These are phyloP conservation scores for Acacia confusa DNA, from an alignment of 306 rosid species.

Conservation along the genomic window DNA sequence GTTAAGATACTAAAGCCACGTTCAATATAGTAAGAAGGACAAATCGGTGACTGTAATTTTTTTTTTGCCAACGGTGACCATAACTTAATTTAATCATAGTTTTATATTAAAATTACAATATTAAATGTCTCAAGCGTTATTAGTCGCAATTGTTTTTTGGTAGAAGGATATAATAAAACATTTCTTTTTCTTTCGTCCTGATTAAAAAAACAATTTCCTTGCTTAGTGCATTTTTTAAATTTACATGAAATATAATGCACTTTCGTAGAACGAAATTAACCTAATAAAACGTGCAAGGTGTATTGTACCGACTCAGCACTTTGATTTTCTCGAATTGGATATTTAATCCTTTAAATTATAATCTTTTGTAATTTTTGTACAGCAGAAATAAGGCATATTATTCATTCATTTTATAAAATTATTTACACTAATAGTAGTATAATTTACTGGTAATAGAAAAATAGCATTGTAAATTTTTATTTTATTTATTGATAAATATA, in stretches of 20 bases:
- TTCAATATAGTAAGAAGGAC: neutral
- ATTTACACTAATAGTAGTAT: neutral
- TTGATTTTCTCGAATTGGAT: neutral
- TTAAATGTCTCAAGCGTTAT: neutral
- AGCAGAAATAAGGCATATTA: neutral
- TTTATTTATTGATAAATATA: neutral
- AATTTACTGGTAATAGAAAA: neutral
- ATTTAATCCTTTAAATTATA: neutral
- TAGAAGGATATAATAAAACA: neutral
- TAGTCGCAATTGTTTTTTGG: neutral
- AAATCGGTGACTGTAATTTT: neutral
- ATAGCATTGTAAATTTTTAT: neutral
- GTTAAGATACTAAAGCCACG: neutral
- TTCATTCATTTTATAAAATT: neutral
- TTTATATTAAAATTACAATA: neutral
- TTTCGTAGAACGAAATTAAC: neutral
- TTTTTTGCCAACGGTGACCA: neutral
- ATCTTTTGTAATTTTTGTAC: neutral
- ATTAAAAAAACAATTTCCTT: neutral
- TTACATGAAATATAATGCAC: neutral
- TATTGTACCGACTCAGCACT: neutral
- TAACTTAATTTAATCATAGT: neutral
- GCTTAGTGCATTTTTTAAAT: neutral
- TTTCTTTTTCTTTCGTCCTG: neutral
- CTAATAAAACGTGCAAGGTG: neutral